Evolutionary conservation across 768 basidiomycete species (phyloP).

Genomic region (Boletus bicolor): DNA sequence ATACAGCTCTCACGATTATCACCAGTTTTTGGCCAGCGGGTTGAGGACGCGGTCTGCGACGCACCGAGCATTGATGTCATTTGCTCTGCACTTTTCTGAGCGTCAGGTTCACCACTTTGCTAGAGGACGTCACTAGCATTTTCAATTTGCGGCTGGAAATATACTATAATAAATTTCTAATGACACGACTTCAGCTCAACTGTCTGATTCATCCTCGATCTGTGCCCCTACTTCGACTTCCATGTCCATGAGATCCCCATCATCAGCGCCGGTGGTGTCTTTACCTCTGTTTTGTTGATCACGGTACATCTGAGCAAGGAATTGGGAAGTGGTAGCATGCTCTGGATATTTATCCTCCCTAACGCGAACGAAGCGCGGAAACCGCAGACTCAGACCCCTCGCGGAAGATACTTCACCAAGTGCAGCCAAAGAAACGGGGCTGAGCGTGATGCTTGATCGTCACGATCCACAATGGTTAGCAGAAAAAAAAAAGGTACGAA

Average conservation of each 20-base stretch:
- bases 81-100: background rate
- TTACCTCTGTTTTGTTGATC: slow-evolving; percentile 49
- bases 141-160: background rate
- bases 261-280: slow-evolving; percentile 43
- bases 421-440: slow-evolving; percentile 82
- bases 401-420: slow-evolving; percentile 51
- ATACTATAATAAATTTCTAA: background rate
- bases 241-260: slow-evolving; percentile 59
- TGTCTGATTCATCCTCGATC: slow-evolving; percentile 31
- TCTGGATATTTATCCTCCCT: slow-evolving; percentile 73
- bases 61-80: background rate
- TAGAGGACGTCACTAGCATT: background rate
- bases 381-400: slow-evolving; percentile 79
- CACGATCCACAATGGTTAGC: slow-evolving; percentile 8
- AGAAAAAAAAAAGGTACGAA: background rate
- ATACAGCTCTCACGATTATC: slow-evolving; percentile 23
- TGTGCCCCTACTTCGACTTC: slow-evolving; percentile 34
- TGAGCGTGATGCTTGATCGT: slow-evolving; percentile 64
- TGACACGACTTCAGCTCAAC: background rate
- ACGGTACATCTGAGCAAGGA: slow-evolving; percentile 67
- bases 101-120: background rate
- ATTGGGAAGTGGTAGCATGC: slow-evolving; percentile 67
- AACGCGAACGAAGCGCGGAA: slow-evolving; percentile 78
- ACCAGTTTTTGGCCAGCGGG: slow-evolving; percentile 14
- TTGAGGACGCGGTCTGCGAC: background rate